Evolutionary conservation across 2,329 filamentous ascomycete species (phyloP).

Genomic region (Bertia moriformis): DNA sequence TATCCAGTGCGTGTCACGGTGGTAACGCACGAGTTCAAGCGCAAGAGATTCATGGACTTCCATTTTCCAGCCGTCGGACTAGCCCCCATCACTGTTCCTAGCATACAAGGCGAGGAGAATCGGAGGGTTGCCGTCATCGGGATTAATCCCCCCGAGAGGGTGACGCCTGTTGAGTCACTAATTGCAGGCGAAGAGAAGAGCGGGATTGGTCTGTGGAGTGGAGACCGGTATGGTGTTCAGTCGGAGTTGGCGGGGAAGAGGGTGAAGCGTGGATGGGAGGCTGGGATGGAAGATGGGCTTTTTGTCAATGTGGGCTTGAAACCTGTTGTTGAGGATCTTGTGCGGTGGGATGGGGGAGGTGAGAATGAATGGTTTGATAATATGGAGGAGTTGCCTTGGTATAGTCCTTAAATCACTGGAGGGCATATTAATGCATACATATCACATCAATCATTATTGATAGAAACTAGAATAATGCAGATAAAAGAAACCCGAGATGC

Average conservation of each 20-base stretch:
- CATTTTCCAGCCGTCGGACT: neutral
- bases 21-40: conserved; percentile 1
- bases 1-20: neutral
- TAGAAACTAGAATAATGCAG: too few relatives aligned
- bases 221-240: conserved; percentile 21
- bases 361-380: conserved; percentile 12
- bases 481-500: too few relatives aligned
- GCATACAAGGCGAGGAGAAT: neutral
- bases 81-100: neutral
- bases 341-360: conserved; percentile 13
- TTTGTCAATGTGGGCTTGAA: conserved; percentile 11
- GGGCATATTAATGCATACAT: conserved; percentile 3
- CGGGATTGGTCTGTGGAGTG: conserved; percentile 20
- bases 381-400: conserved; percentile 15
- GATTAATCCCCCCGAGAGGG: neutral
- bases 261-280: conserved; percentile 18
- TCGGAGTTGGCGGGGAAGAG: conserved; percentile 17
- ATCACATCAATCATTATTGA: conserved; percentile 1
- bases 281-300: conserved; percentile 4
- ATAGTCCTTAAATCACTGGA: too few relatives aligned
- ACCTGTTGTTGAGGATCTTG: conserved; percentile 12
- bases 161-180: conserved; percentile 1
- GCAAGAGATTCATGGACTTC: neutral
- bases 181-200: conserved; percentile 7
- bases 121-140: neutral